Evolutionary conservation across 163 green algal species (phyloP).

Genomic region (Coccomyxa subellipsoidea): DNA sequence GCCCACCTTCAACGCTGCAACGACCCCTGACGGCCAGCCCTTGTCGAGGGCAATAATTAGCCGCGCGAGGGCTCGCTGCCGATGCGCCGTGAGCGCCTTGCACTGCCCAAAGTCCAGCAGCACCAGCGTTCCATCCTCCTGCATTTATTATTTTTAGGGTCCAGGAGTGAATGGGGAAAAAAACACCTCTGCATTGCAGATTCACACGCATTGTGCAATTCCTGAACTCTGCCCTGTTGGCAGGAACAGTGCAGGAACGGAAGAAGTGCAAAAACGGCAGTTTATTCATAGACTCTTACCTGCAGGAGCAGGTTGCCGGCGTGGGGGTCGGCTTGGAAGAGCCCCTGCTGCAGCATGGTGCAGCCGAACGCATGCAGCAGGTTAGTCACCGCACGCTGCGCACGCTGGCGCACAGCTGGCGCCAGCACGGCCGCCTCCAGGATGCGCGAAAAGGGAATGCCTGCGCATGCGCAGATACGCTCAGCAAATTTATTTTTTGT

Average conservation of each 20-base stretch:
- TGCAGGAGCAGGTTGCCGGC: slow-evolving; percentile 48
- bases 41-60: slow-evolving; percentile 42
- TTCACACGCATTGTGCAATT: background rate
- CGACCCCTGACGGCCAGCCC: background rate
- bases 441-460: background rate
- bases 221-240: too few species aligned
- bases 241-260: too few species aligned
- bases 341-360: background rate
- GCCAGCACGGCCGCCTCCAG: background rate
- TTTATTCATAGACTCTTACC: too few species aligned
- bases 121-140: slow-evolving; percentile 28
- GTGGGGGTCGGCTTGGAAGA: slow-evolving; percentile 50
- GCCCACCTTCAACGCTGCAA: background rate
- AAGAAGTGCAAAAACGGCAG: too few species aligned
- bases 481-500: background rate
- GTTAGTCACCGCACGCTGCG: background rate
- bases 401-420: background rate
- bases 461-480: too few species aligned
- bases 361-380: background rate
- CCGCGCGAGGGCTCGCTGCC: slow-evolving; percentile 25
- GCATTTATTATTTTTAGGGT: too few species aligned
- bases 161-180: too few species aligned
- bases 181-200: background rate
- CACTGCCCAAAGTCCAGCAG: slow-evolving; percentile 54
- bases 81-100: slow-evolving; percentile 19